Percentiles rank a stretch among this genome's conserved stretches.
Conservation (phyloP, 257 asterid species). For the Nicotiana obtusifolia region DNA sequence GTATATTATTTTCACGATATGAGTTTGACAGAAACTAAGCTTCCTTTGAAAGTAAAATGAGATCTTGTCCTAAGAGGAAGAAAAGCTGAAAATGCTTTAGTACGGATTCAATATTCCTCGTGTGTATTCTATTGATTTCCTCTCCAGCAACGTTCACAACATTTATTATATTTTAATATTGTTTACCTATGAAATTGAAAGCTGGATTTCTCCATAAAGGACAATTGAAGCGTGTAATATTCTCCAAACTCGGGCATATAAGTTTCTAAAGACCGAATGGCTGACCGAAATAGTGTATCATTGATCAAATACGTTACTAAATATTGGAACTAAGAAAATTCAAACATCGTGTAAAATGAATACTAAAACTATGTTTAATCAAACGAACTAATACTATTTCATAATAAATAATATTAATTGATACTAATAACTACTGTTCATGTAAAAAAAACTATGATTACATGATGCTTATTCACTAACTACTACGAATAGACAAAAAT, state of each 20-base stretch:
- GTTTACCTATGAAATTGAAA: background rate
- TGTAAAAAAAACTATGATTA: too few species aligned
- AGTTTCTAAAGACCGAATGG: background rate
- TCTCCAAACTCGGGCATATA: background rate
- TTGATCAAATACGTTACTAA: background rate
- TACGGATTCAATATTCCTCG: background rate
- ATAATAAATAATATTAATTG: too few species aligned
- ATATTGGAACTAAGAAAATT: background rate
- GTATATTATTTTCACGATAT: too few species aligned
- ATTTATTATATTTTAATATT: background rate
- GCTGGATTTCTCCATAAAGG: background rate
- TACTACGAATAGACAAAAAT: too few species aligned
- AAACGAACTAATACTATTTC: too few species aligned
- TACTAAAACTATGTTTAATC: too few species aligned
- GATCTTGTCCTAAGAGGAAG: background rate
- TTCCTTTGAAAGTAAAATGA: too few species aligned
- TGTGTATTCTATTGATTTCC: background rate
- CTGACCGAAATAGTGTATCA: background rate
- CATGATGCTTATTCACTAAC: too few species aligned
- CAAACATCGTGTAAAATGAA: too few species aligned
- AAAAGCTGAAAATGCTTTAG: background rate
- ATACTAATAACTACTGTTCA: too few species aligned
- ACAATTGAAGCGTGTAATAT: background rate
- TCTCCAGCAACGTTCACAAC: background rate
- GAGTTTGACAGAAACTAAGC: too few species aligned